Evolutionary conservation across 192 early-diverging fungal species (phyloP), one percentile per base, ranked within the genome.

Genomic region (Cetraspora pellucida): DNA sequence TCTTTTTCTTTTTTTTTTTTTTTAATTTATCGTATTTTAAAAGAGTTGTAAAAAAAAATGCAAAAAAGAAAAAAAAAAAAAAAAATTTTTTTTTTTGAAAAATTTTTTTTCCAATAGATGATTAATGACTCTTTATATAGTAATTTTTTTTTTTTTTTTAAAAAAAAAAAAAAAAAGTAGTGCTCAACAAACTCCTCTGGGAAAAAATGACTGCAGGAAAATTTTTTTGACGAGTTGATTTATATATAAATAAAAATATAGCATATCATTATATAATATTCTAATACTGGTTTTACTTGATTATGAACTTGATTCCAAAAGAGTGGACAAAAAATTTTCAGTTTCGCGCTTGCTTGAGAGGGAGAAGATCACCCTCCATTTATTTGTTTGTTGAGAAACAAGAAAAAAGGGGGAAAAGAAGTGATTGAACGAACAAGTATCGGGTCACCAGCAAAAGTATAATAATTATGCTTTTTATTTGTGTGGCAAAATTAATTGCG

Each of bases 341-440:
- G 19, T 64, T 16, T 43, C 31, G 17, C 30, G 27, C 16, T 54
- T 54, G 17, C 3, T 28, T 27, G 27, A 13, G 17, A 60, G 16
- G 31, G 61, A 14, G 61, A 64, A 31, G 61, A 64, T 64, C 61
- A 64, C 27, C 61, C 50, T 28, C 61, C 31, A 6, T 64, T 64
- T 64, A 64, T 64, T 64, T 64, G 61, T 64, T 64, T 64, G 61
- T 64, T 64, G 61, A 64, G 31, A 31, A 64, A 64, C 61, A 64
- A 64, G 61, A 64, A 64, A 64, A 63, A 64, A 64, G 14, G 31
- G 30, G 30, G 28, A 54, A n/a, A 2, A 54, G 50, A 54, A 54
- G 19, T 54, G 50, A 54, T 54, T 54, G 50, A 54, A 54, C 13
- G 50, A 54, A 54, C 13, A 54, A 54, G 13, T 54, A 0, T 4